A percentile compares a stretch with the other conserved stretches of the same genome.
phyloP scores from a whole-genome alignment of 1,284 basidiomycete genomes.

The Ustilago sp. region DNA sequence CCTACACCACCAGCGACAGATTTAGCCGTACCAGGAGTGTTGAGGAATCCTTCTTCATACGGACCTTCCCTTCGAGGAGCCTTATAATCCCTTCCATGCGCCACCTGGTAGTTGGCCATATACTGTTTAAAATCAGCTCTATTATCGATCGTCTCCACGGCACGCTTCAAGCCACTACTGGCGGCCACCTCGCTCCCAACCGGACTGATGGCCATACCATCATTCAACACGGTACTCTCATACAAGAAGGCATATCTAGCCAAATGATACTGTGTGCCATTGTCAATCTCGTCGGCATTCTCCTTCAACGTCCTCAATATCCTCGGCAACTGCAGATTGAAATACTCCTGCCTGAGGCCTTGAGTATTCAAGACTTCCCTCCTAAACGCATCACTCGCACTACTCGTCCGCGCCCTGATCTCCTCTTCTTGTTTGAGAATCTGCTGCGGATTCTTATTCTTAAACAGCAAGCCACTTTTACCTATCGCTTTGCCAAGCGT shows the following conservation, averaged over 20 bases:
- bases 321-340: conserved; percentile 93
- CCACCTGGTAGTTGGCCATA: conserved; percentile 94
- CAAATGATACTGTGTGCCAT: conserved; percentile 96
- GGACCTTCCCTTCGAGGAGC: conserved; percentile 69
- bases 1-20: background rate
- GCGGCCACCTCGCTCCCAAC: conserved; percentile 69
- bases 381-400: conserved; percentile 86
- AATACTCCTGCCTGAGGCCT: conserved; percentile 89
- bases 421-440: conserved; percentile 95
- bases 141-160: conserved; percentile 92
- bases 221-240: conserved; percentile 88
- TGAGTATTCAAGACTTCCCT: conserved; percentile 93
- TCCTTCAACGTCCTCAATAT: conserved; percentile 94
- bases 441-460: conserved; percentile 88
- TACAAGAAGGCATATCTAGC: conserved; percentile 93
- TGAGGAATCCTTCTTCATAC: conserved; percentile 69
- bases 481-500: conserved; percentile 79
- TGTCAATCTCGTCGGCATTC: conserved; percentile 93
- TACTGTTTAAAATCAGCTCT: conserved; percentile 92
- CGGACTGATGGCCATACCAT: conserved; percentile 85
- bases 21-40: conserved; percentile 16
- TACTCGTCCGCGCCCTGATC: conserved; percentile 83
- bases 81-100: conserved; percentile 76
- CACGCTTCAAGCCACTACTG: conserved; percentile 79
- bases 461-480: conserved; percentile 88